Evolutionary conservation across 2,329 filamentous ascomycete genomes (phyloP), one percentile per base, ranked within the genome.

Genomic region (Exophiala bonariae): DNA sequence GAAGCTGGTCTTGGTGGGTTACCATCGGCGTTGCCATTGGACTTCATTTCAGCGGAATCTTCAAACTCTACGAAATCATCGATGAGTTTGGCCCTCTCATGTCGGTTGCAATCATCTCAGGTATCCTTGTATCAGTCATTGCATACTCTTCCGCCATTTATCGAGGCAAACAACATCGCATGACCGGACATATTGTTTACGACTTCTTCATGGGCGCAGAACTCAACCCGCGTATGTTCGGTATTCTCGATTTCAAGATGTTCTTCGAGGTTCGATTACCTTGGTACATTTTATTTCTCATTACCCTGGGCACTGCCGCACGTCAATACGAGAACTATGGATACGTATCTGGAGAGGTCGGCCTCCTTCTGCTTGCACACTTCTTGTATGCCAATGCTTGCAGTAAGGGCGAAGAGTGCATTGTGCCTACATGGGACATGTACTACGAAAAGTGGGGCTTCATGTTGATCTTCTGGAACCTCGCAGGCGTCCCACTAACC

Each of bases 401-500:
- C 74, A 83, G 85, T 59, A 96, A 96, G 74, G 91, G 87, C 38
- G 90, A 96, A 71, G 89, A 96, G 70, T 81, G 89, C 65, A 96
- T 96, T 67, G 80, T 89, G 49, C 87, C 87, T 7, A 93, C 89
- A 40, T 96, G 90, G 83, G 90, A 96, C 63, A 95, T 96, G 86
- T 95, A 95, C 76, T 92, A 89, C 61, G 90, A 96, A 77, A 96
- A 96, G 73, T 91, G 88, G 82, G 90, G 90, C 42, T 96, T 96
- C 76, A 96, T 96, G 90, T 81, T 96, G 58, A 95, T 95, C 68
- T 96, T 96, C 81, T 96, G 90, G 90, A 96, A 96, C 71, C 76
- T 96, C 66, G 89, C 90, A 37, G 90, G 90, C 58, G 90, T 96
- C 19, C 90, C 90, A 11, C 78, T 96, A 42, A 90, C 84, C 44